Evolutionary conservation across 306 rosid species (phyloP).

Genomic region (Glycine tomentella): DNA sequence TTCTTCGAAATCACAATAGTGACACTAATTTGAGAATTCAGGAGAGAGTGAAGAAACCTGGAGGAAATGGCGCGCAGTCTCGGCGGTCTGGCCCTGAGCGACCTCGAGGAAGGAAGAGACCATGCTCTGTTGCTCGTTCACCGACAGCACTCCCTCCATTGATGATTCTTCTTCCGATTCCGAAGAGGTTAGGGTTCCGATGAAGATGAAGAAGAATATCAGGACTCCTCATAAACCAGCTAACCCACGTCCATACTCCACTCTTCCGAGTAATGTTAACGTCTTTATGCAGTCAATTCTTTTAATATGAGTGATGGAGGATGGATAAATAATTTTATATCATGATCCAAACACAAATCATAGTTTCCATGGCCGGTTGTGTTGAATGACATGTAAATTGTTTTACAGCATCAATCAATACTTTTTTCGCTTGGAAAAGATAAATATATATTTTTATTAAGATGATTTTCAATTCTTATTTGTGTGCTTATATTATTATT

Average conservation of each 20-base stretch:
- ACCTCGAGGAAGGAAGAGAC: conserved; percentile 60
- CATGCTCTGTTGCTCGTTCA: conserved; percentile 54
- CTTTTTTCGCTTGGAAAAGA: too few species aligned
- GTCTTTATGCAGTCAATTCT: background rate
- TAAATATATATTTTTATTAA: too few species aligned
- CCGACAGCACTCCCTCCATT: conserved; percentile 55
- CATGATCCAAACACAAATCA: too few species aligned
- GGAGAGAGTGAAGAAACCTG: conserved; percentile 43
- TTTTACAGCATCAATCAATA: too few species aligned
- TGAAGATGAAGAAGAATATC: background rate
- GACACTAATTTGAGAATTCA: background rate
- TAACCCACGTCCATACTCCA: background rate
- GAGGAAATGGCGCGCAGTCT: conserved; percentile 57
- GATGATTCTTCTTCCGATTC: background rate
- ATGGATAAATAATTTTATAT: too few species aligned
- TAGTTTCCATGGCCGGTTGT: too few species aligned
- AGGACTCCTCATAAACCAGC: background rate
- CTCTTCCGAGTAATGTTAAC: background rate
- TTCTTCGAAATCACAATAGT: background rate
- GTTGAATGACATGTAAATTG: too few species aligned
- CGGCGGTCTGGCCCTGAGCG: conserved; percentile 61
- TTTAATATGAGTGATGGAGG: too few species aligned
- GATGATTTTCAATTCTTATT: too few species aligned
- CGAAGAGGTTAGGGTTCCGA: conserved; percentile 39
- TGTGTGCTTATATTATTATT: too few species aligned